Percentiles rank a stretch among this genome's conserved stretches.
Conservation (phyloP, 2,329 filamentous ascomycete genomes). For the Colletotrichum incanum region DNA sequence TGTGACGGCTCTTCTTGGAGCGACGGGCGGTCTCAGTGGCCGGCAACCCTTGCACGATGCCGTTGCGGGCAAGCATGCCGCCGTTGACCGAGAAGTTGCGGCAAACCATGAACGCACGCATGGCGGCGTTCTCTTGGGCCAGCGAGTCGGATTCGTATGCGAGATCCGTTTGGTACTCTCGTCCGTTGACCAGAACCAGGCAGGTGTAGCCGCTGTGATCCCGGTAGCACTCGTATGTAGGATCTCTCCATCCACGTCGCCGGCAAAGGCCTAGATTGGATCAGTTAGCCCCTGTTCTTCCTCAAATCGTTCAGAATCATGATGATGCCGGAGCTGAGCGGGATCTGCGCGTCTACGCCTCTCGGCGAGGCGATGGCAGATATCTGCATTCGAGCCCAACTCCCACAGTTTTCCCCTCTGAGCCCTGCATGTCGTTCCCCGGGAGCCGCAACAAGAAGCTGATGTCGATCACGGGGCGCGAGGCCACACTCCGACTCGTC, state of each 20-base stretch:
- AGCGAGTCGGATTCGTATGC: conserved; percentile 86
- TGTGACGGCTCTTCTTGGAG: conserved; percentile 65
- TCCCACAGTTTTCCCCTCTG: conserved; percentile 10
- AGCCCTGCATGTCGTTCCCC: conserved; percentile 16
- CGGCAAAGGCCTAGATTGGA: conserved; percentile 84
- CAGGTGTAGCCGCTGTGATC: conserved; percentile 85
- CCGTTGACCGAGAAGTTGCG: conserved; percentile 98
- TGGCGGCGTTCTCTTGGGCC: conserved; percentile 93
- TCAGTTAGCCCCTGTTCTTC: conserved; percentile 53
- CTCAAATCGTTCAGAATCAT: conserved; percentile 7
- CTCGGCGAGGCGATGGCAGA: conserved; percentile 46
- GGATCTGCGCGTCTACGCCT: conserved; percentile 15
- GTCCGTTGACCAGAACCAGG: conserved; percentile 94
- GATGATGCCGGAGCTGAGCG: conserved; percentile 31
- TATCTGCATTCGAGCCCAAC: conserved; percentile 56
- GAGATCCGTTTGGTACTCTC: conserved; percentile 94
- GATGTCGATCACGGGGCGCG: conserved; percentile 22
- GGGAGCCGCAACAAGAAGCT: conserved; percentile 33
- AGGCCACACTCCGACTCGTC: conserved; percentile 19
- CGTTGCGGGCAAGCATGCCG: conserved; percentile 84
- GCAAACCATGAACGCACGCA: conserved; percentile 97
- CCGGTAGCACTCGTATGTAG: conserved; percentile 87
- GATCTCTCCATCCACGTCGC: conserved; percentile 93
- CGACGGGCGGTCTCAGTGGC: conserved; percentile 67
- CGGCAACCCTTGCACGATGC: conserved; percentile 77